A percentile compares a stretch with the other conserved stretches of the same genome.
Evolutionary conservation across 305 asterid genomes (phyloP).

Genomic region (Rubia peregrina): DNA sequence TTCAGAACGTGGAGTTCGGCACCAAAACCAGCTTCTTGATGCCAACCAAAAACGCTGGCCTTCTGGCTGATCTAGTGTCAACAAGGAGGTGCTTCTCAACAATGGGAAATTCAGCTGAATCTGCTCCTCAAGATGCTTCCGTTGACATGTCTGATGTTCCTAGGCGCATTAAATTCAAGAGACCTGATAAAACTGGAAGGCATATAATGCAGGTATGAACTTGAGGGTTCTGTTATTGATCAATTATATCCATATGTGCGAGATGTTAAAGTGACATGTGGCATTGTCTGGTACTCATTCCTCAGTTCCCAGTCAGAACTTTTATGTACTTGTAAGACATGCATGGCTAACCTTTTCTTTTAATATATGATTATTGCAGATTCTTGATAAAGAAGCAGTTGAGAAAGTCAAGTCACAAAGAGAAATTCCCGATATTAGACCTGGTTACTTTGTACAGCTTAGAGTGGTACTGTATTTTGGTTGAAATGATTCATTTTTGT

Average conservation of each 20-base stretch:
- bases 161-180: conserved; percentile 73
- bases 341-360: neutral
- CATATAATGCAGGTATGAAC: conserved; percentile 81
- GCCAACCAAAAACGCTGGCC: conserved; percentile 26
- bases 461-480: conserved; percentile 53
- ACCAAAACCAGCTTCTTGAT: conserved; percentile 20
- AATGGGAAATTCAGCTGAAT: conserved; percentile 22
- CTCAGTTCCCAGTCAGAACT: conserved; percentile 2
- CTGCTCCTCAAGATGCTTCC: conserved; percentile 46
- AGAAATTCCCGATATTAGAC: conserved; percentile 82
- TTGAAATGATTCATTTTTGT: conserved; percentile 7
- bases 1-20: conserved; percentile 34
- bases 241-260: neutral
- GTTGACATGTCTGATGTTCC: conserved; percentile 32
- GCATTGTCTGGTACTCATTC: neutral
- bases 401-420: conserved; percentile 58
- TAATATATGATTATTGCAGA: conserved; percentile 35
- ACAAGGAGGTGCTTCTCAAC: conserved; percentile 42
- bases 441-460: conserved; percentile 83
- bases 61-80: conserved; percentile 23
- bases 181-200: conserved; percentile 94
- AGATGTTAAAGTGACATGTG: neutral
- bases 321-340: neutral
- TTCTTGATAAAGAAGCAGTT: conserved; percentile 87
- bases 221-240: neutral